Conservation (phyloP, 2,329 filamentous ascomycete species). For the Bipolaris gigantea region DNA sequence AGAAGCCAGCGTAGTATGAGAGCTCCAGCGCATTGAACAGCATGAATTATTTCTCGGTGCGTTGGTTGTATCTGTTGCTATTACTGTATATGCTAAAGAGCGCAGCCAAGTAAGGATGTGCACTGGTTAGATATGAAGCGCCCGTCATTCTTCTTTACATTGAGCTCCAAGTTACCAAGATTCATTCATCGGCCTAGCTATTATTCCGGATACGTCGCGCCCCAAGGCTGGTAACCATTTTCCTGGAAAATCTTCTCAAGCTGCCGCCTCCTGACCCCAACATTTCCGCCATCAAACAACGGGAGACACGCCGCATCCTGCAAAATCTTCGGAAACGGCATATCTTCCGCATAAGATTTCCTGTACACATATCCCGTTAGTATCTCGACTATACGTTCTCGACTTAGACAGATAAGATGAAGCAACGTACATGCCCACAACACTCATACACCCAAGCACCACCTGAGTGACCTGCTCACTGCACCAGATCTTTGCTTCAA, state of each 20-base stretch:
- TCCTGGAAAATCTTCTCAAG: conserved; percentile 51
- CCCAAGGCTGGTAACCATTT: conserved; percentile 54
- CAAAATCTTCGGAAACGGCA: conserved; percentile 63
- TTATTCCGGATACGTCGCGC: conserved; percentile 14
- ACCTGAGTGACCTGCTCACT: conserved; percentile 55
- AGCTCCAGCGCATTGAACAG: neutral
- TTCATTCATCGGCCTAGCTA: too few species aligned
- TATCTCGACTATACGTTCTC: neutral
- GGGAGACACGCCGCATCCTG: conserved; percentile 92
- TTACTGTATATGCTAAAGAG: neutral
- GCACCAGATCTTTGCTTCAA: conserved; percentile 57
- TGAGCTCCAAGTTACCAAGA: neutral
- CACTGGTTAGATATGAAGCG: neutral
- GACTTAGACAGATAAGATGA: conserved; percentile 12
- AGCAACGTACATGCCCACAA: conserved; percentile 54
- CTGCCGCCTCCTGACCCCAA: conserved; percentile 55
- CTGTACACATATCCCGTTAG: conserved; percentile 8
- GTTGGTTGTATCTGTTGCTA: neutral
- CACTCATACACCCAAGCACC: conserved; percentile 55
- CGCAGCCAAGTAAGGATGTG: neutral
- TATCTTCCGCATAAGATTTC: conserved; percentile 47
- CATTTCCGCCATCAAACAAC: conserved; percentile 65
- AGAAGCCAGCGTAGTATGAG: neutral
- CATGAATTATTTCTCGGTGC: neutral
- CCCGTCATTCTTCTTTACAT: neutral